Percentiles rank a stretch among this genome's conserved stretches.
Evolutionary conservation across 1,284 basidiomycete genomes (phyloP).

Genomic region (Microbotryum violaceum): DNA sequence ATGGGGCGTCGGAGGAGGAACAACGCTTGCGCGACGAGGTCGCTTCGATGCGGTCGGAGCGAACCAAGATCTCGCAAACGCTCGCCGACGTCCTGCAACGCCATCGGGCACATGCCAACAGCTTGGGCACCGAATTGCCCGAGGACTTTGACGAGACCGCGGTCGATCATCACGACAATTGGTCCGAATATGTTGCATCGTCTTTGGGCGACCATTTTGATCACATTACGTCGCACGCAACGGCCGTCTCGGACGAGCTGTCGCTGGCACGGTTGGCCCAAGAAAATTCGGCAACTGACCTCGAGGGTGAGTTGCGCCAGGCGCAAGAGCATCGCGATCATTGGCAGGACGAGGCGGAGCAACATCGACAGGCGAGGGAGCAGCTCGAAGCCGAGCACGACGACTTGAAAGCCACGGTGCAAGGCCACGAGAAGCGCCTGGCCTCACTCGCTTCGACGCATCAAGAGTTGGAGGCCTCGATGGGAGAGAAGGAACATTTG

Average conservation of each 20-base stretch:
- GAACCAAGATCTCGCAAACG: conserved; percentile 2
- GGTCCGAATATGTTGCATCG: conserved; percentile 12
- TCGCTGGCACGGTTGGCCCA: background rate
- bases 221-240: conserved; percentile 5
- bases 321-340: background rate
- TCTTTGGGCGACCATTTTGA: conserved; percentile 25
- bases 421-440: background rate
- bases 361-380: conserved; percentile 5
- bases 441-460: conserved; percentile 3
- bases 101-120: conserved; percentile 13
- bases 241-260: conserved; percentile 3
- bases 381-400: conserved; percentile 1
- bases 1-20: background rate
- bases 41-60: conserved; percentile 2
- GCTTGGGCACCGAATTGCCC: conserved; percentile 10
- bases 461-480: conserved; percentile 3
- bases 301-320: conserved; percentile 6
- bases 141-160: conserved; percentile 19
- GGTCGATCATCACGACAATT: conserved; percentile 4
- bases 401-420: background rate
- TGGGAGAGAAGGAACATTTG: conserved; percentile 1
- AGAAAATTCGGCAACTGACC: too few relatives aligned
- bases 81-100: conserved; percentile 26
- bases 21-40: background rate
- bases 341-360: conserved; percentile 8